These are phyloP conservation scores for Agrocybe praecox DNA, from an alignment of 768 basidiomycete species.

Conservation along the genomic window DNA sequence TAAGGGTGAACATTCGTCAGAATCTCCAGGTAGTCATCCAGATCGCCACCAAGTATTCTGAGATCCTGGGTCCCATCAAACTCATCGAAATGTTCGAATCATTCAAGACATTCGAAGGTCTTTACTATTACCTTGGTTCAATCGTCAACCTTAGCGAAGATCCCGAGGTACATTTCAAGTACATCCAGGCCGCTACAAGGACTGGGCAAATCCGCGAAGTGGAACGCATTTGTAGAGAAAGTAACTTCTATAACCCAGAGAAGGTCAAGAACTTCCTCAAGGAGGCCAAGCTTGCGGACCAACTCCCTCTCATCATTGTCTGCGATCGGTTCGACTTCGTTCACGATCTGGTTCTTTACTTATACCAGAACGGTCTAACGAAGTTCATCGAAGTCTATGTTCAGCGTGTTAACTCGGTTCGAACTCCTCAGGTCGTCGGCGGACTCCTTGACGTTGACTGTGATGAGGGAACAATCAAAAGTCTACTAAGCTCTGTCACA, in stretches of 20 bases:
- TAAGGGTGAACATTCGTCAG: slow-evolving; percentile 94
- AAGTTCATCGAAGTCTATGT: slow-evolving; percentile 99
- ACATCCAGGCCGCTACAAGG: slow-evolving; percentile 97
- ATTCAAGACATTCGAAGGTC: slow-evolving; percentile 97
- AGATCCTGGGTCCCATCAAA: slow-evolving; percentile 95
- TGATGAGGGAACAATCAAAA: slow-evolving; percentile 94
- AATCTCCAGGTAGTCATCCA: slow-evolving; percentile 96
- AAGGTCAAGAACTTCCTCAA: slow-evolving; percentile 99
- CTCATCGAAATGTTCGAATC: slow-evolving; percentile 98
- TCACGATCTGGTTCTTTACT: slow-evolving; percentile 96
- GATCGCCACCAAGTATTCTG: slow-evolving; percentile 98
- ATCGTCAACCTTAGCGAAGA: slow-evolving; percentile 97
- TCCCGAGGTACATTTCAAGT: slow-evolving; percentile 98
- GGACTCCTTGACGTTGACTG: slow-evolving; percentile 98
- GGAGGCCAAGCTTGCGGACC: slow-evolving; percentile 95
- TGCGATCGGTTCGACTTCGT: slow-evolving; percentile 99
- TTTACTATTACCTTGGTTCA: slow-evolving; percentile 98
- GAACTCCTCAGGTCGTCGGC: slow-evolving; percentile 96
- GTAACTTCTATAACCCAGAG: slow-evolving; percentile 97
- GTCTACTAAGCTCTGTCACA: slow-evolving; percentile 89
- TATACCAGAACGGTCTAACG: slow-evolving; percentile 95
- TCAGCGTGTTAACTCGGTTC: slow-evolving; percentile 94
- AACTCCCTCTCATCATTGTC: slow-evolving; percentile 98
- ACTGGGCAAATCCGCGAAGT: slow-evolving; percentile 99
- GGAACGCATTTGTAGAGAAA: slow-evolving; percentile 97